phyloP scores from a whole-genome alignment of 2,329 filamentous ascomycete genomes.

The Proliferodiscus dingleyae region DNA sequence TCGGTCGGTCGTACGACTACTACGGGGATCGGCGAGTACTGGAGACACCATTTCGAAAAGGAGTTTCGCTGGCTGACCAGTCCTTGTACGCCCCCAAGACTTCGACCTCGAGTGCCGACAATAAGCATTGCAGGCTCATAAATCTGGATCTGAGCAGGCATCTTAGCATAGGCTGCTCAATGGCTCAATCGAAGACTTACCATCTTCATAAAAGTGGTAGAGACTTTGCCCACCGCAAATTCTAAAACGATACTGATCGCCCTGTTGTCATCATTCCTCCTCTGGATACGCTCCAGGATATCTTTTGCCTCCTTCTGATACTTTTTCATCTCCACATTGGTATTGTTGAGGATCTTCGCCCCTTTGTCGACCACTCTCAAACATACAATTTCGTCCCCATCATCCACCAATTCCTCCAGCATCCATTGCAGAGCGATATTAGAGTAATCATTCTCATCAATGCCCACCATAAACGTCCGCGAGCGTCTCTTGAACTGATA shows the following conservation, averaged over 20 bases:
- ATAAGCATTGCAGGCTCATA: conserved; percentile 70
- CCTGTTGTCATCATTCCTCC: conserved; percentile 65
- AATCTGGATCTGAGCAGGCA: conserved; percentile 70
- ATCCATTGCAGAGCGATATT: conserved; percentile 72
- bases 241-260: conserved; percentile 69
- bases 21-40: conserved; percentile 69
- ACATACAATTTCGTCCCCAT: conserved; percentile 72
- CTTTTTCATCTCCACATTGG: conserved; percentile 51
- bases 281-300: conserved; percentile 60
- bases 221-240: conserved; percentile 66
- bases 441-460: conserved; percentile 70
- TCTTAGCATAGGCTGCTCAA: too few relatives aligned
- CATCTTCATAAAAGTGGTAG: conserved; percentile 70
- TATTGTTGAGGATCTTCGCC: conserved; percentile 57
- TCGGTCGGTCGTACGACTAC: conserved; percentile 67
- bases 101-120: conserved; percentile 65
- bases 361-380: conserved; percentile 68
- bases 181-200: too few relatives aligned
- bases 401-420: conserved; percentile 70
- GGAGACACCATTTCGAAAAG: conserved; percentile 70
- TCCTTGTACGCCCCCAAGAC: conserved; percentile 64
- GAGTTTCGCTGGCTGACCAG: conserved; percentile 56
- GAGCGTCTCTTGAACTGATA: conserved; percentile 64
- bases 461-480: conserved; percentile 67
- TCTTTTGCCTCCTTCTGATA: conserved; percentile 62